A percentile compares a stretch with the other conserved stretches of the same genome.
phyloP scores from a whole-genome alignment of 73 alveolate genomes.

The Breviolum minutum region DNA sequence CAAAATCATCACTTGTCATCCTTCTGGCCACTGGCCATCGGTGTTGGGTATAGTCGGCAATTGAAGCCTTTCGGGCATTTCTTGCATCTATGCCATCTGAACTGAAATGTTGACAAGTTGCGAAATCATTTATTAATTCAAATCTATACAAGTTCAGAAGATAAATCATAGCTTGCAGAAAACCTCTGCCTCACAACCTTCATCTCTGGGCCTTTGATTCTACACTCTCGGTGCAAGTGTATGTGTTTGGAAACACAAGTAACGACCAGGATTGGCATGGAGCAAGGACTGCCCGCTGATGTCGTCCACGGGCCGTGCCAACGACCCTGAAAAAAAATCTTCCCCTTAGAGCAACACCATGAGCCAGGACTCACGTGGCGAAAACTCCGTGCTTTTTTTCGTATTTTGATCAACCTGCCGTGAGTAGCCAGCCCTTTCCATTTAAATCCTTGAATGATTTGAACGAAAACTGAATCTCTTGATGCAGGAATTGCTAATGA shows the following conservation, averaged over 20 bases:
- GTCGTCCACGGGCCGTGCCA: background rate
- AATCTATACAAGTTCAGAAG: background rate
- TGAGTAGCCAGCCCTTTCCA: constrained; percentile 23
- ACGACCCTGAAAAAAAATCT: background rate
- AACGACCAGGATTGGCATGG: background rate
- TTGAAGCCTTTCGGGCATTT: background rate
- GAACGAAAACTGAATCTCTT: background rate
- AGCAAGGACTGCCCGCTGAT: background rate
- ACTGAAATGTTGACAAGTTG: background rate
- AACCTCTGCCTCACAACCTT: background rate
- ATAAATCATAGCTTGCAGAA: too few species aligned
- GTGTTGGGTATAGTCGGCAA: too few species aligned
- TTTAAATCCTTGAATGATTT: too few species aligned
- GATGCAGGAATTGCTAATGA: background rate
- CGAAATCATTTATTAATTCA: too few species aligned
- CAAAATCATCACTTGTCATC: too few species aligned
- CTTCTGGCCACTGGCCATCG: too few species aligned
- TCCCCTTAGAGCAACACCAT: background rate
- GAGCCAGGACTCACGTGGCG: background rate
- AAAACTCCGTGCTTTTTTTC: background rate
- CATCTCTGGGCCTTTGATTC: background rate
- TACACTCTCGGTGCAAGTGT: background rate
- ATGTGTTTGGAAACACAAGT: background rate
- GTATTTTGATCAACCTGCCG: background rate
- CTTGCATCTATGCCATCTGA: constrained; percentile 5